Conservation (phyloP, 768 basidiomycete species). For the Sutorius australiensis region DNA sequence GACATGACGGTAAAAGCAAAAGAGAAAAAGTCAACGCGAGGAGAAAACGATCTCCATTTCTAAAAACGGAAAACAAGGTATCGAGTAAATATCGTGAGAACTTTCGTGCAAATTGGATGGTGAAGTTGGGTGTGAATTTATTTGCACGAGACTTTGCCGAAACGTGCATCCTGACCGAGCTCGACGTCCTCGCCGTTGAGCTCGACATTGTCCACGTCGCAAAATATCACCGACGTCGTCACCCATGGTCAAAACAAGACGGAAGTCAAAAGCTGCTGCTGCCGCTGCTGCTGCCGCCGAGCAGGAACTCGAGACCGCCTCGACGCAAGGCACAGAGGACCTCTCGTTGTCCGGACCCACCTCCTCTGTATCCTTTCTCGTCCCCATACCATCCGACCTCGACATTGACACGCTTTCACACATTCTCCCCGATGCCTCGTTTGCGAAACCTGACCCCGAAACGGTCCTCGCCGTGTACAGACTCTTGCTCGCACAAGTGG, state of each 20-base stretch:
- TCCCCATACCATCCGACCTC: constrained; percentile 64
- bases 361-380: constrained; percentile 16
- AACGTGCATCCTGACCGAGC: constrained; percentile 11
- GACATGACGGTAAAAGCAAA: constrained; percentile 47
- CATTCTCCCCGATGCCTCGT: constrained; percentile 58
- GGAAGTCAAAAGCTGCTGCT: constrained; percentile 55
- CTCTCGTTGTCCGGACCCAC: constrained; percentile 19
- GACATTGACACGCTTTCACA: constrained; percentile 56
- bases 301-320: constrained; percentile 33
- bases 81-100: constrained; percentile 22
- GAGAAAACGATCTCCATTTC: neutral
- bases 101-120: neutral
- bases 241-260: constrained; percentile 50
- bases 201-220: constrained; percentile 14
- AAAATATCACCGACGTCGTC: neutral
- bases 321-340: constrained; percentile 36
- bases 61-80: constrained; percentile 2
- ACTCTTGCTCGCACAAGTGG: constrained; percentile 52
- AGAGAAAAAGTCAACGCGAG: neutral
- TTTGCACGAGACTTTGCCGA: constrained; percentile 11
- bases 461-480: constrained; percentile 61
- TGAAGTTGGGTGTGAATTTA: neutral
- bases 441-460: constrained; percentile 56
- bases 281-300: constrained; percentile 25
- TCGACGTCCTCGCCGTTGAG: constrained; percentile 22